These are phyloP conservation scores for Colletotrichum salicis DNA, from an alignment of 2,329 filamentous ascomycete species.

Conservation along the genomic window DNA sequence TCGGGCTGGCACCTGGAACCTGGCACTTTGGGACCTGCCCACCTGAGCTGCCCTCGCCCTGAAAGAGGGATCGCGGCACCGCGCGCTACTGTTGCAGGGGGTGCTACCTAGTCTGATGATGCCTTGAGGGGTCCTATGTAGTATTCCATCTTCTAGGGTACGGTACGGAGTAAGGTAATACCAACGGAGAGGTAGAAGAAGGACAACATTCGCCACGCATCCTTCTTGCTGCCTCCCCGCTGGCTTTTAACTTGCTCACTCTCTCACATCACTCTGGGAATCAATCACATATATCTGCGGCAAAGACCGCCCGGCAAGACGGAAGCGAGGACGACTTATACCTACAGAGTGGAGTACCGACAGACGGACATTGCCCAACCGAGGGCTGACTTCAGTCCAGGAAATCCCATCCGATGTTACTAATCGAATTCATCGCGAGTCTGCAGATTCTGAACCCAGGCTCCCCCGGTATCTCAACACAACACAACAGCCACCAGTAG, in stretches of 20 bases:
- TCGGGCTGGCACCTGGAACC: too few species aligned
- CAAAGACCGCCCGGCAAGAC: background rate
- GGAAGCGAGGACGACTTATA: background rate
- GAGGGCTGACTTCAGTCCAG: slow-evolving; percentile 1
- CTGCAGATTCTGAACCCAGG: slow-evolving; percentile 16
- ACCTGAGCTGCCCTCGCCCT: slow-evolving; percentile 1
- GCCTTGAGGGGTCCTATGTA: background rate
- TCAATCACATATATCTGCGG: background rate
- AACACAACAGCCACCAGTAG: background rate
- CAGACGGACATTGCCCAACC: slow-evolving; percentile 13
- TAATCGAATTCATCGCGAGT: slow-evolving; percentile 4
- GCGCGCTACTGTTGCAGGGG: slow-evolving; percentile 2
- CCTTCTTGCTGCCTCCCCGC: slow-evolving; percentile 10
- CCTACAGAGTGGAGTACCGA: background rate
- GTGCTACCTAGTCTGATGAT: background rate
- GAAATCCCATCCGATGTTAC: slow-evolving; percentile 15
- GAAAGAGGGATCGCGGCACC: background rate
- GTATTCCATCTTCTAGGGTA: slow-evolving; percentile 8
- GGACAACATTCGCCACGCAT: slow-evolving; percentile 27
- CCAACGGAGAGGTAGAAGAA: background rate
- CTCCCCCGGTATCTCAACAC: slow-evolving; percentile 11
- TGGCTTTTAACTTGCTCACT: background rate
- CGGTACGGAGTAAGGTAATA: background rate
- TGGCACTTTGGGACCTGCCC: background rate
- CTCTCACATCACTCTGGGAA: background rate